These are phyloP conservation scores for Lactarius deliciosus DNA, from an alignment of 768 basidiomycete species.

Conservation along the genomic window DNA sequence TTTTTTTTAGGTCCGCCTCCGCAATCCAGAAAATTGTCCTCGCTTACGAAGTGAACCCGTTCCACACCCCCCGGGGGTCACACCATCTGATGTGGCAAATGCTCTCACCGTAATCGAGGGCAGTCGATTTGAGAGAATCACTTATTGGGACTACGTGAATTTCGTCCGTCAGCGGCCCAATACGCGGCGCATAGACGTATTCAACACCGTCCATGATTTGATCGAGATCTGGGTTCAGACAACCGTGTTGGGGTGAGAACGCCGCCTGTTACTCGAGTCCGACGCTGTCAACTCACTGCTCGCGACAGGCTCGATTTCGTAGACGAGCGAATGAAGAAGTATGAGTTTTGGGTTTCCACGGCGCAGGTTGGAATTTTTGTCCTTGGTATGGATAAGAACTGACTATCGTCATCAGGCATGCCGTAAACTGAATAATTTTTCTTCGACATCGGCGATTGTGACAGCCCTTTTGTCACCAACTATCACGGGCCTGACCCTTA, in stretches of 20 bases:
- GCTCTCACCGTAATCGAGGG: slow-evolving; percentile 22
- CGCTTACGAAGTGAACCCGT: slow-evolving; percentile 2
- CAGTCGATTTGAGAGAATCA: slow-evolving; percentile 20
- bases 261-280: neutral
- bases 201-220: slow-evolving; percentile 17
- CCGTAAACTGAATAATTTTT: slow-evolving; percentile 19
- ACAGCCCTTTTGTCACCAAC: slow-evolving; percentile 8
- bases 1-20: slow-evolving; percentile 12
- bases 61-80: neutral
- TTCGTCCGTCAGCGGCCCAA: neutral
- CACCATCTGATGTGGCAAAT: slow-evolving; percentile 7
- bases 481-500: slow-evolving; percentile 1
- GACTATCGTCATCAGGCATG: slow-evolving; percentile 6
- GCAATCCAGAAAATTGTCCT: neutral
- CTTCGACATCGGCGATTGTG: slow-evolving; percentile 16
- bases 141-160: slow-evolving; percentile 25
- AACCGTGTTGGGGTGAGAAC: slow-evolving; percentile 11
- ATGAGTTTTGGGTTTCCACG: slow-evolving; percentile 16
- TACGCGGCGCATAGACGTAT: slow-evolving; percentile 12
- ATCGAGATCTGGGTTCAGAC: slow-evolving; percentile 12
- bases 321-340: slow-evolving; percentile 9
- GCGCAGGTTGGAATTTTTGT: slow-evolving; percentile 16
- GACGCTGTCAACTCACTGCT: neutral
- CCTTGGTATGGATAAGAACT: neutral
- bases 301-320: slow-evolving; percentile 5